These are phyloP conservation scores for Kwoniella shandongensis DNA, from an alignment of 768 basidiomycete species.

Conservation along the genomic window DNA sequence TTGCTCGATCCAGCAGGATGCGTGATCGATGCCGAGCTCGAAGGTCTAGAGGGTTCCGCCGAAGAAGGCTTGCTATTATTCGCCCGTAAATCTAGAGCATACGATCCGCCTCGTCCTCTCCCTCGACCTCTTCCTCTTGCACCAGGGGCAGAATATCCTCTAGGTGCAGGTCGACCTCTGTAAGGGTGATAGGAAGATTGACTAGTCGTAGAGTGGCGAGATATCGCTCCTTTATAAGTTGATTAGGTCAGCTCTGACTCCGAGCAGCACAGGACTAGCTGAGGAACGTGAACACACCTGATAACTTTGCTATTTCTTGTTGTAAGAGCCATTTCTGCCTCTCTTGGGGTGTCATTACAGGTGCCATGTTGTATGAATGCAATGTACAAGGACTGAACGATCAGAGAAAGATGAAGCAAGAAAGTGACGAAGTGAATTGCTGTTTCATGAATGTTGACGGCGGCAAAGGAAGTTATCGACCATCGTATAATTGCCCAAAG, in stretches of 20 bases:
- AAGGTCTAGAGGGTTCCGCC: slow-evolving; percentile 4
- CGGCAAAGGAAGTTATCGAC: too few species aligned
- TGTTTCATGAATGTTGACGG: neutral
- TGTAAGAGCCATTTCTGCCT: slow-evolving; percentile 46
- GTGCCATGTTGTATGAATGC: slow-evolving; percentile 13
- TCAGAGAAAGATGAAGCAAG: slow-evolving; percentile 3
- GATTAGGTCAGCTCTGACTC: neutral
- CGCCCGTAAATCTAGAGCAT: slow-evolving; percentile 36
- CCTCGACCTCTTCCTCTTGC: slow-evolving; percentile 23
- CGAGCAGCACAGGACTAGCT: neutral
- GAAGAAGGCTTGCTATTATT: slow-evolving; percentile 18
- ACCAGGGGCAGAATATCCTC: slow-evolving; percentile 6
- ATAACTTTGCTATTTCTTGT: slow-evolving; percentile 52
- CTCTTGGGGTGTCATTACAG: slow-evolving; percentile 26
- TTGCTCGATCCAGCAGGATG: neutral
- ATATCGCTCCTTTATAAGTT: slow-evolving; percentile 32
- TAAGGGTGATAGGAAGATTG: slow-evolving; percentile 30
- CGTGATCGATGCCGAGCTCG: slow-evolving; percentile 13
- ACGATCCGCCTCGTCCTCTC: slow-evolving; percentile 26
- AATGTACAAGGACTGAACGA: neutral
- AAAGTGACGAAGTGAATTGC: too few species aligned
- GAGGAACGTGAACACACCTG: slow-evolving; percentile 32
- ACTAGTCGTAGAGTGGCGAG: slow-evolving; percentile 28
- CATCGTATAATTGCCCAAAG: too few species aligned
- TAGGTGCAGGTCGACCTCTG: slow-evolving; percentile 14